These are phyloP conservation scores for Hansenula lynferdii DNA, from an alignment of 1,139 yeast species.

Conservation along the genomic window DNA sequence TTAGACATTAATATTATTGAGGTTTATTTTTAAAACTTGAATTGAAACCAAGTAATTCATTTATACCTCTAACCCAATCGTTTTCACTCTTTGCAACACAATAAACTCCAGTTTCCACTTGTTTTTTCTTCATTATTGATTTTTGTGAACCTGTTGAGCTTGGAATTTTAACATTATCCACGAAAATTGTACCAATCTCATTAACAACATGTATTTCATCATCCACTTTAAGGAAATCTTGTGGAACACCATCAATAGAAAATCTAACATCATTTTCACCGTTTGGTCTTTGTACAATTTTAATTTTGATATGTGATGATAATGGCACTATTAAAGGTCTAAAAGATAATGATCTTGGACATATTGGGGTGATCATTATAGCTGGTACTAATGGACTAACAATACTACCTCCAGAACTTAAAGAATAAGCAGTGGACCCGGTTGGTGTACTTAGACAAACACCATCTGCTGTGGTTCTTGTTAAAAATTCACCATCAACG, in stretches of 20 bases:
- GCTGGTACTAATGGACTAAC: conserved; percentile 87
- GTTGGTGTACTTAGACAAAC: conserved; percentile 85
- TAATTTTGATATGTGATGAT: conserved; percentile 61
- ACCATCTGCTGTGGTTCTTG: conserved; percentile 92
- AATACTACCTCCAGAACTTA: conserved; percentile 88
- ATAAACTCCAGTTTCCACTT: conserved; percentile 63
- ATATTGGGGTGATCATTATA: conserved; percentile 79
- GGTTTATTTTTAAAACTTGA: conserved; percentile 66
- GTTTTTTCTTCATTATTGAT: conserved; percentile 7
- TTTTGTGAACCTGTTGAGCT: conserved; percentile 14
- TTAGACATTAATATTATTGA: no score
- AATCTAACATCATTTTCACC: conserved; percentile 42
- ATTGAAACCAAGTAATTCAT: conserved; percentile 84
- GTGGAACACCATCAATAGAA: conserved; percentile 78
- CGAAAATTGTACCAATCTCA: conserved; percentile 51
- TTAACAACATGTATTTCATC: conserved; percentile 72
- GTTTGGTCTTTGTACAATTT: conserved; percentile 39
- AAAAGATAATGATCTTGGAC: conserved; percentile 84
- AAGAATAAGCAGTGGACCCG: conserved; percentile 91
- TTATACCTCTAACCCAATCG: conserved; percentile 90
- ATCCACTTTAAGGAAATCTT: conserved; percentile 62
- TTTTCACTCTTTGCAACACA: conserved; percentile 78
- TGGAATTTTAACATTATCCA: conserved; percentile 40
- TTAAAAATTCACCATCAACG: conserved; percentile 76
- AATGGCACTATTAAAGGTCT: conserved; percentile 81